phyloP scores from a whole-genome alignment of 805 yeast genomes.

The Pichia deserticola region DNA sequence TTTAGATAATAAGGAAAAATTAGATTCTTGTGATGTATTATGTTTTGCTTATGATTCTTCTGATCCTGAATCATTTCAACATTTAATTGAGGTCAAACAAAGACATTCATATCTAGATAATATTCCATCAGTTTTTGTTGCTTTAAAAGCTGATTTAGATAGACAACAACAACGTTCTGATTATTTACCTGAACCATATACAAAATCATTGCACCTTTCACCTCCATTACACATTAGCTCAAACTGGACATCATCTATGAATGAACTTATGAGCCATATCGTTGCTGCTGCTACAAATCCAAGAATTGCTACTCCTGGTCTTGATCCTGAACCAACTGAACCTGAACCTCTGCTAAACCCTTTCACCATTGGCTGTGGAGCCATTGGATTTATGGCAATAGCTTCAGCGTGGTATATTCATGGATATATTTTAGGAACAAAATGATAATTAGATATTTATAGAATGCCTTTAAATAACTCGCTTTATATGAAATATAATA shows the following conservation, averaged over 20 bases:
- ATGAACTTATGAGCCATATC: slow-evolving; percentile 76
- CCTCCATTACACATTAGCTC: slow-evolving; percentile 91
- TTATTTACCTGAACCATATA: slow-evolving; percentile 80
- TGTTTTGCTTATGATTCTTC: slow-evolving; percentile 91
- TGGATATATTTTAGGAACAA: slow-evolving; percentile 24
- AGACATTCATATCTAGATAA: slow-evolving; percentile 50
- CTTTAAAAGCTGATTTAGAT: slow-evolving; percentile 90
- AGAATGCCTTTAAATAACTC: too few species aligned
- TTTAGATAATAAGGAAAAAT: slow-evolving; percentile 55
- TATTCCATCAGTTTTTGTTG: slow-evolving; percentile 82
- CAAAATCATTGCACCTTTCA: slow-evolving; percentile 54
- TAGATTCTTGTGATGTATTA: slow-evolving; percentile 84
- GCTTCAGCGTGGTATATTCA: slow-evolving; percentile 62
- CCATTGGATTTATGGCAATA: slow-evolving; percentile 57
- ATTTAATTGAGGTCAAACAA: slow-evolving; percentile 61
- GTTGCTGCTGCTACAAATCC: slow-evolving; percentile 87
- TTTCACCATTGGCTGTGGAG: slow-evolving; percentile 58
- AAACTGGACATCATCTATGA: slow-evolving; percentile 79
- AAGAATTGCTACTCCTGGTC: slow-evolving; percentile 66
- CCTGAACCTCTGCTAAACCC: slow-evolving; percentile 41
- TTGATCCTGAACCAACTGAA: slow-evolving; percentile 53
- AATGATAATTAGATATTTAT: not conserved
- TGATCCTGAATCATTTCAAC: slow-evolving; percentile 90
- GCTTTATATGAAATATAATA: too few species aligned
- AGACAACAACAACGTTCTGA: slow-evolving; percentile 88